Evolutionary conservation across 768 basidiomycete genomes (phyloP).

Genomic region (Polyporus arcularius): DNA sequence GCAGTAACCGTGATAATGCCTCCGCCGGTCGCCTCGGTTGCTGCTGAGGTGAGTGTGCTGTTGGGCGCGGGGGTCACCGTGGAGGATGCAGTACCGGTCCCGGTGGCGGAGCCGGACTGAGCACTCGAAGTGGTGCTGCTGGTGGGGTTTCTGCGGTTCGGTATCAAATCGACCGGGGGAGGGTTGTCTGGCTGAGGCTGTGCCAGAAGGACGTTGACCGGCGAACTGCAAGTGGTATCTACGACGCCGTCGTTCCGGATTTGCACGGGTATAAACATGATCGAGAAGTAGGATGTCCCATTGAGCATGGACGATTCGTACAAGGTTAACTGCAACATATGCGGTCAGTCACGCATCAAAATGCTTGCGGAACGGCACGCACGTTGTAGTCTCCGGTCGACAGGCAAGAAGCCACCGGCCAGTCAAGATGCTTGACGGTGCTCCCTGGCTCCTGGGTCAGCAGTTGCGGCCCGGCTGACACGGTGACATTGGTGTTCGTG

Average conservation of each 20-base stretch:
- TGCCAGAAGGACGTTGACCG: constrained; percentile 26
- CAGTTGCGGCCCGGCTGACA: constrained; percentile 38
- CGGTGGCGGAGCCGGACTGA: neutral
- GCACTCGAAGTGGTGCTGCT: neutral
- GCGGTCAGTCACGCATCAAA: neutral
- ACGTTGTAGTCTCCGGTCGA: constrained; percentile 46
- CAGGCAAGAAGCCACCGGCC: constrained; percentile 44
- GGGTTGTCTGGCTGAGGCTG: constrained; percentile 38
- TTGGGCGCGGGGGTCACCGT: neutral
- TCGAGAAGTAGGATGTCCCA: constrained; percentile 36
- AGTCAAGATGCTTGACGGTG: constrained; percentile 38
- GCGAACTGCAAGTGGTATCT: constrained; percentile 28
- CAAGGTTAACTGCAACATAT: constrained; percentile 42
- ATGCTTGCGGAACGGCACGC: constrained; percentile 12
- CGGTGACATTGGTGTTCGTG: constrained; percentile 41
- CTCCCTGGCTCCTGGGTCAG: constrained; percentile 41
- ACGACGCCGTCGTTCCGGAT: constrained; percentile 33
- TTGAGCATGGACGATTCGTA: constrained; percentile 44
- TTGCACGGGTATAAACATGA: constrained; percentile 41
- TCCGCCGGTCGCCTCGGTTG: neutral
- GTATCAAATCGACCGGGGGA: constrained; percentile 14
- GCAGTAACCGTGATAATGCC: constrained; percentile 11
- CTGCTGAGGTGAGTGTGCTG: neutral
- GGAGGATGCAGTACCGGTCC: neutral
- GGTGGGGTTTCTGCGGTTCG: neutral